Percentiles rank a stretch among this genome's conserved stretches.
These are phyloP conservation scores for Adenanthera pavonina DNA, from an alignment of 306 rosid species.

Conservation along the genomic window DNA sequence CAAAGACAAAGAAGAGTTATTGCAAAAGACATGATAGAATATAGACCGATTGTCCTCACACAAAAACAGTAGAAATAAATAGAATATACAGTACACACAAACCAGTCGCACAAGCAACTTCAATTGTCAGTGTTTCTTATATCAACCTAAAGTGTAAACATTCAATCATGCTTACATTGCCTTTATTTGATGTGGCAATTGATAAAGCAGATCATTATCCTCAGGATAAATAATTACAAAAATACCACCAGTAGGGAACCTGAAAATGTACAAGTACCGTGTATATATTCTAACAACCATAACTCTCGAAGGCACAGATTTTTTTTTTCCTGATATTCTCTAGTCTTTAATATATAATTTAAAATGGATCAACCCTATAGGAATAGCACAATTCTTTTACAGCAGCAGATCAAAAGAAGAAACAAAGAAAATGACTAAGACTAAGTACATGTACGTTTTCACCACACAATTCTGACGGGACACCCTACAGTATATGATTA, in stretches of 20 bases:
- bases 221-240: neutral
- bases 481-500: neutral
- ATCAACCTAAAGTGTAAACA: slow-evolving; percentile 5
- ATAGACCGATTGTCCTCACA: neutral
- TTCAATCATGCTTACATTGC: neutral
- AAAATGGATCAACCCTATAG: neutral
- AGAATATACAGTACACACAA: neutral
- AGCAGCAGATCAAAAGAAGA: neutral
- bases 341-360: neutral
- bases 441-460: neutral
- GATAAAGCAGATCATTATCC: neutral
- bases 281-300: neutral
- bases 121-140: slow-evolving; percentile 3
- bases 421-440: neutral
- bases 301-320: neutral
- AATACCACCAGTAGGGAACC: neutral
- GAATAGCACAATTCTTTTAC: neutral
- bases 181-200: neutral
- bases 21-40: neutral
- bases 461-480: slow-evolving; percentile 9
- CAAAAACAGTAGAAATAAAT: neutral
- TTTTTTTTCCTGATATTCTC: neutral
- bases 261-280: neutral
- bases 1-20: neutral
- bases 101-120: slow-evolving; percentile 31